Conservation (phyloP, 441 rosid species). For the Gossypium schwendimanii region DNA sequence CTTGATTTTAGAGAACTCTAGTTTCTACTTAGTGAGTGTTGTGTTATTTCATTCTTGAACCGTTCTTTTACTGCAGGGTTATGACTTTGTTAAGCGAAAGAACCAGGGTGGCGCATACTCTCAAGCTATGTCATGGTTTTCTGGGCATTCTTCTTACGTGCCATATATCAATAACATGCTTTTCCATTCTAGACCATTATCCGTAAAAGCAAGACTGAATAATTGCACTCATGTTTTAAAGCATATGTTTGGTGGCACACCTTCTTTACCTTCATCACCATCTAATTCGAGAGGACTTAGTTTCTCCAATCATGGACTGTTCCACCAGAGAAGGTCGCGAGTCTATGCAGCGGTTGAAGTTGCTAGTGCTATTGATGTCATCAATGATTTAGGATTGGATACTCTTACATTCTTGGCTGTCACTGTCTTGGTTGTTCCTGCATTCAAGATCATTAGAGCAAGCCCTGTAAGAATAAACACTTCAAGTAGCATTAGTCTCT, state of each 20-base stretch:
- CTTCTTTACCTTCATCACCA: slow-evolving; percentile 23
- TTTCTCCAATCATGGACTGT: slow-evolving; percentile 30
- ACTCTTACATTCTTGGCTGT: slow-evolving; percentile 89
- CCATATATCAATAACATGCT: slow-evolving; percentile 20
- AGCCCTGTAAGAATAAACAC: slow-evolving; percentile 67
- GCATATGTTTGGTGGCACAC: slow-evolving; percentile 25
- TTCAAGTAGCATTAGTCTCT: slow-evolving; percentile 1
- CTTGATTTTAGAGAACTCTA: background rate
- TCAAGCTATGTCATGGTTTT: slow-evolving; percentile 23
- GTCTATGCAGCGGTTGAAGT: slow-evolving; percentile 54
- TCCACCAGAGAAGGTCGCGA: slow-evolving; percentile 29
- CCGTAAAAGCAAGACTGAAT: slow-evolving; percentile 25
- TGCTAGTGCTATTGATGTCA: slow-evolving; percentile 75
- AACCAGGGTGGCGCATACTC: slow-evolving; percentile 22
- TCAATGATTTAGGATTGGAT: slow-evolving; percentile 93
- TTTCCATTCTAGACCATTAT: slow-evolving; percentile 19
- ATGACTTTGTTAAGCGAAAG: slow-evolving; percentile 36
- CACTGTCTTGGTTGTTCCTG: slow-evolving; percentile 86
- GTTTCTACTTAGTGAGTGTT: background rate
- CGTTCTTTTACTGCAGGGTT: slow-evolving; percentile 34
- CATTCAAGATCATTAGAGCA: slow-evolving; percentile 69
- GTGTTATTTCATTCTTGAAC: background rate
- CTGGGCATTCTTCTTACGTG: slow-evolving; percentile 24
- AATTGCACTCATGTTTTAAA: slow-evolving; percentile 25
- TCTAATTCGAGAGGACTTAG: slow-evolving; percentile 26